A percentile compares a stretch with the other conserved stretches of the same genome.
Conservation (phyloP, 2,329 filamentous ascomycete genomes). For the Paecilomyces sp. region DNA sequence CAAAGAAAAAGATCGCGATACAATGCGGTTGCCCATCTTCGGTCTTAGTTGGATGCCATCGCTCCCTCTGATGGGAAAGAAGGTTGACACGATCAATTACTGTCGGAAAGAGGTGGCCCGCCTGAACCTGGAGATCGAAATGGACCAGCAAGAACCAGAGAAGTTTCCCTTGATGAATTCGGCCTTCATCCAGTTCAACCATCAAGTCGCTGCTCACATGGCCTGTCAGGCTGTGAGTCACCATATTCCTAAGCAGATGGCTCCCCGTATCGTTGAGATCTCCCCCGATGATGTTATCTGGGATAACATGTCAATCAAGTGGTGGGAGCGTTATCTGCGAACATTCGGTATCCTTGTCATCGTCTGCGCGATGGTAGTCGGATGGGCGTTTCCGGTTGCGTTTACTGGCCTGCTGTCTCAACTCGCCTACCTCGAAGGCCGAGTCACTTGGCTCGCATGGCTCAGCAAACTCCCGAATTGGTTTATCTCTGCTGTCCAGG, state of each 20-base stretch:
- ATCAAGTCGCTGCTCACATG: constrained; percentile 97
- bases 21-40: constrained; percentile 65
- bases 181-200: constrained; percentile 97
- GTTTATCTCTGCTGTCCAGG: constrained; percentile 65
- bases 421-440: constrained; percentile 59
- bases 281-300: constrained; percentile 88
- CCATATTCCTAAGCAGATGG: constrained; percentile 89
- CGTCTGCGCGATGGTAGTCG: constrained; percentile 68
- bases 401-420: constrained; percentile 80
- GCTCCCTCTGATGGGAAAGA: constrained; percentile 73
- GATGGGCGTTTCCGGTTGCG: constrained; percentile 86
- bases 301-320: constrained; percentile 93
- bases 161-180: constrained; percentile 89
- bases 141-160: constrained; percentile 78
- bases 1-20: constrained; percentile 73
- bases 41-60: constrained; percentile 64
- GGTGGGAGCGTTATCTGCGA: constrained; percentile 84
- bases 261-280: constrained; percentile 85
- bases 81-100: constrained; percentile 92
- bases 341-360: constrained; percentile 57
- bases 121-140: constrained; percentile 84
- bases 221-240: constrained; percentile 88
- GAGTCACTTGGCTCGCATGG: constrained; percentile 64
- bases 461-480: constrained; percentile 54
- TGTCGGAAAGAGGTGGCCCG: constrained; percentile 80